Percentiles rank a stretch among this genome's conserved stretches.
phyloP scores from a whole-genome alignment of 495 filamentous ascomycete genomes.

The Penicillium cosmopolitanum region DNA sequence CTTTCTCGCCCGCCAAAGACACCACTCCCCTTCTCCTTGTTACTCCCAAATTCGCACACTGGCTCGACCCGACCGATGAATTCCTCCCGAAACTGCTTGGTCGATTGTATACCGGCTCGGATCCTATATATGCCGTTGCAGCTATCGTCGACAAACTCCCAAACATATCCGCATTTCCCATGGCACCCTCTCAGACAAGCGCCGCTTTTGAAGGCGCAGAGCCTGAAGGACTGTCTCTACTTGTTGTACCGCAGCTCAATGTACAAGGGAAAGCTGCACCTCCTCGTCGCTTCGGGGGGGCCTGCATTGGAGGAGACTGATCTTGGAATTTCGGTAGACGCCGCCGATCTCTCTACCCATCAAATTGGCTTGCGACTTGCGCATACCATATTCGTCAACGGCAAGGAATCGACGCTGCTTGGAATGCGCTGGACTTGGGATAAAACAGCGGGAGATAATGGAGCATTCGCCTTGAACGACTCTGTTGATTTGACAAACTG shows the following conservation, averaged over 20 bases:
- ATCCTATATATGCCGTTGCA: slow-evolving; percentile 32
- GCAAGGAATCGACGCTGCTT: slow-evolving; percentile 62
- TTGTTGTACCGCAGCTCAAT: slow-evolving; percentile 29
- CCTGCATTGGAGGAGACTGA: slow-evolving; percentile 38
- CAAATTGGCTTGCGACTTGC: slow-evolving; percentile 64
- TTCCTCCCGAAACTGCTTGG: slow-evolving; percentile 40
- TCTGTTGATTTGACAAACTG: slow-evolving; percentile 39
- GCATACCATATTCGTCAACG: slow-evolving; percentile 77
- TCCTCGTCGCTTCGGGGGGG: slow-evolving; percentile 35
- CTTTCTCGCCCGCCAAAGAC: slow-evolving; percentile 17
- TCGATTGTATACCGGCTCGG: slow-evolving; percentile 21
- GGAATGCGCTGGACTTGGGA: slow-evolving; percentile 56
- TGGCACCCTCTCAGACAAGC: not conserved
- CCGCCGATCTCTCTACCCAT: not conserved
- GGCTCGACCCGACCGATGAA: slow-evolving; percentile 36
- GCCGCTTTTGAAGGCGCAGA: slow-evolving; percentile 11
- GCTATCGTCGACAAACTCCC: slow-evolving; percentile 47
- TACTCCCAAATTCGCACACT: slow-evolving; percentile 45
- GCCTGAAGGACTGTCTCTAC: slow-evolving; percentile 40
- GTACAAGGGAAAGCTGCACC: slow-evolving; percentile 38
- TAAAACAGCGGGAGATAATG: slow-evolving; percentile 19
- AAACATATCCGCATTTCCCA: slow-evolving; percentile 3
- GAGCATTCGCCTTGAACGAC: slow-evolving; percentile 26
- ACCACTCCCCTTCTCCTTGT: slow-evolving; percentile 40
- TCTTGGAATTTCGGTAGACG: slow-evolving; percentile 35